Evolutionary conservation across 192 early-diverging fungal species (phyloP).

Genomic region (Diversispora epigaea): DNA sequence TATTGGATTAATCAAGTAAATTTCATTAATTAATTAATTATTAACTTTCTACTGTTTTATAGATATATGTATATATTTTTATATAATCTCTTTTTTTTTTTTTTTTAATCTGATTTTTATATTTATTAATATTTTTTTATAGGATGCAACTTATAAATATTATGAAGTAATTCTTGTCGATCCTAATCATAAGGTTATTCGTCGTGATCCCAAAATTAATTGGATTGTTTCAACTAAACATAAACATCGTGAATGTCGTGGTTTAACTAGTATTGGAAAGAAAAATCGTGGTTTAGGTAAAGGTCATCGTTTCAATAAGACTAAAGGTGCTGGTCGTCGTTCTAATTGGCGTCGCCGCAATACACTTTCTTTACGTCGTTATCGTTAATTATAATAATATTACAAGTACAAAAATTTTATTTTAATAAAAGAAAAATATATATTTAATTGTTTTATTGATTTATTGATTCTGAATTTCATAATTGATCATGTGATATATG

Average conservation of each 20-base stretch:
- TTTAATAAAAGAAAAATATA: no score
- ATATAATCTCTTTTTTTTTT: background rate
- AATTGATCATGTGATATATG: no score
- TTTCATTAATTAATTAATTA: background rate
- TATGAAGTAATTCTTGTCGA: slow-evolving; percentile 99
- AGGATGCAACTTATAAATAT: slow-evolving; percentile 98
- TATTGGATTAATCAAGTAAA: slow-evolving; percentile 96
- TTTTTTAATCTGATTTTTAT: background rate
- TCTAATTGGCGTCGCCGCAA: slow-evolving; percentile 94
- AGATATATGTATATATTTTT: background rate
- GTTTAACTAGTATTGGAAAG: slow-evolving; percentile 94
- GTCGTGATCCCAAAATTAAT: slow-evolving; percentile 98
- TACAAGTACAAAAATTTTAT: no score
- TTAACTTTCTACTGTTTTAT: background rate
- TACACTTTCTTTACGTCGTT: slow-evolving; percentile 92
- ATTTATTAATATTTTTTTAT: background rate
- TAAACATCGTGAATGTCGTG: slow-evolving; percentile 99
- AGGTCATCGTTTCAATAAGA: slow-evolving; percentile 97
- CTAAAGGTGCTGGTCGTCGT: slow-evolving; percentile 89
- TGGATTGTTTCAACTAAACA: slow-evolving; percentile 98
- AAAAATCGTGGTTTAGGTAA: slow-evolving; percentile 97
- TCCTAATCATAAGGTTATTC: slow-evolving; percentile 97
- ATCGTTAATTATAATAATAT: slow-evolving; percentile 69
- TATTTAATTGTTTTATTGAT: no score
- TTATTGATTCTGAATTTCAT: no score